phyloP scores from a whole-genome alignment of 2,329 filamentous ascomycete genomes.

The Botrytis fragariae region DNA sequence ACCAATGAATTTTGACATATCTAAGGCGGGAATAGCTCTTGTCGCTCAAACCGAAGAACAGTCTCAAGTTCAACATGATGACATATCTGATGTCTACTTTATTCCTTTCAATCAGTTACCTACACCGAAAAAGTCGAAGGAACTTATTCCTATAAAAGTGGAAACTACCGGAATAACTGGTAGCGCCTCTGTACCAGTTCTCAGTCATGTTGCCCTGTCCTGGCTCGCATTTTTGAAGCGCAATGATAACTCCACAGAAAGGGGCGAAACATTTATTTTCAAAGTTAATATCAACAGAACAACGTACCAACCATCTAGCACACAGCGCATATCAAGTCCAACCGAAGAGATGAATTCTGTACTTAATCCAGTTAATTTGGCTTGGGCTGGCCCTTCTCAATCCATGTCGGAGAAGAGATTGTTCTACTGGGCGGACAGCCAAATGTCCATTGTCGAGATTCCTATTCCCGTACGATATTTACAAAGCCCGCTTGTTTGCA shows the following conservation, averaged over 20 bases:
- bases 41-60: neutral
- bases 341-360: neutral
- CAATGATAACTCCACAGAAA: neutral
- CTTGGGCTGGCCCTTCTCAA: neutral
- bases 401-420: neutral
- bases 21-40: neutral
- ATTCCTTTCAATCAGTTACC: neutral
- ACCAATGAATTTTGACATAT: neutral
- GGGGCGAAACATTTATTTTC: neutral
- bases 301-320: rapidly evolving
- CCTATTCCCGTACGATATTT: rapidly evolving
- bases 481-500: rapidly evolving
- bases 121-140: neutral
- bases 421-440: neutral
- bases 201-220: rapidly evolving
- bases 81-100: neutral
- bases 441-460: neutral
- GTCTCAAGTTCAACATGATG: neutral
- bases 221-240: neutral
- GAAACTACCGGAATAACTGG: neutral
- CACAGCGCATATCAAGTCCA: neutral
- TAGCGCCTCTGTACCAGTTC: neutral
- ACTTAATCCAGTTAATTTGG: neutral
- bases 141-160: neutral
- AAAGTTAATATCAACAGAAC: neutral